Conservation (phyloP, 768 basidiomycete genomes). For the Gymnopilus junonius region DNA sequence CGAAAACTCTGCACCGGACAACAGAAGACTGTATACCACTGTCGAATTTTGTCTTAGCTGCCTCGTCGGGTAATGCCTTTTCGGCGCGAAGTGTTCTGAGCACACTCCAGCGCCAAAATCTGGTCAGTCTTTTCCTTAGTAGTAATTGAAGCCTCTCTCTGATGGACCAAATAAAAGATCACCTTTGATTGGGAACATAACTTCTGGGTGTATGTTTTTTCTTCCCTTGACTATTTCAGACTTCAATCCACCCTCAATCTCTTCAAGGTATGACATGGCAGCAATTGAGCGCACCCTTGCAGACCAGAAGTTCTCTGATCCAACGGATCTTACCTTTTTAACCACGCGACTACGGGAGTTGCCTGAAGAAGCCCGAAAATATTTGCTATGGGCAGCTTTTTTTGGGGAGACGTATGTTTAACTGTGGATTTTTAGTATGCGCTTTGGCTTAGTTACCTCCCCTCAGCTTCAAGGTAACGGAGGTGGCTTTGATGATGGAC, state of each 20-base stretch:
- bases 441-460: not conserved
- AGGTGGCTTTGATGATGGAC: conserved; percentile 75
- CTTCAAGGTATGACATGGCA: conserved; percentile 54
- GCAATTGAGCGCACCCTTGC: conserved; percentile 59
- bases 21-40: conserved; percentile 59
- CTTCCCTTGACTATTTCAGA: not conserved
- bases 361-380: conserved; percentile 66
- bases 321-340: conserved; percentile 66
- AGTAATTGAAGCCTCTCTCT: not conserved
- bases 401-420: conserved; percentile 68
- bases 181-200: conserved; percentile 68
- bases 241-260: not conserved
- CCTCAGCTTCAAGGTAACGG: conserved; percentile 70
- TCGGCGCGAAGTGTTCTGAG: conserved; percentile 66
- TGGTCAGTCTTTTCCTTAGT: conserved; percentile 42
- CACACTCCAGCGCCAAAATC: conserved; percentile 65
- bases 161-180: conserved; percentile 48
- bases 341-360: conserved; percentile 62
- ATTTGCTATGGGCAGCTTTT: conserved; percentile 72
- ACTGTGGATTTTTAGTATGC: not conserved
- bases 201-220: conserved; percentile 61
- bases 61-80: conserved; percentile 74
- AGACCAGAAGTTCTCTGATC: conserved; percentile 58
- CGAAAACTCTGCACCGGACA: conserved; percentile 63
- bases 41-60: conserved; percentile 56